Evolutionary conservation across 805 yeast species (phyloP).

Genomic region (Pichia rugopelliculosa): DNA sequence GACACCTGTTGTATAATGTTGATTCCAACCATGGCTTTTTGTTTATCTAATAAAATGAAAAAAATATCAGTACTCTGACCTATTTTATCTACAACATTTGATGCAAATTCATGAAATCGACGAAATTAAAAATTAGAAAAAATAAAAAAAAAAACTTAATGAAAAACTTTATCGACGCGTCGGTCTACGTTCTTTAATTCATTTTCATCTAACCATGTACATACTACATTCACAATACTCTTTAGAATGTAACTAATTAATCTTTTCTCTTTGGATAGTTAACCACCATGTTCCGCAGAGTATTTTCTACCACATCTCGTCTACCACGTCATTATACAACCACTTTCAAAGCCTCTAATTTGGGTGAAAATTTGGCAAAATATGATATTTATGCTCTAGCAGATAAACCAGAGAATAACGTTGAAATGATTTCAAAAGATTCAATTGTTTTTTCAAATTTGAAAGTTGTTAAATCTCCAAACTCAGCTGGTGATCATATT

Average conservation of each 20-base stretch:
- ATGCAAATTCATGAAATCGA: no score
- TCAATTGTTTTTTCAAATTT: slow-evolving; percentile 56
- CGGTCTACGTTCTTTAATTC: background rate
- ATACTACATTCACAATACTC: no score
- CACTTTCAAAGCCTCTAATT: slow-evolving; percentile 28
- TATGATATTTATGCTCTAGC: slow-evolving; percentile 39
- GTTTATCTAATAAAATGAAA: background rate
- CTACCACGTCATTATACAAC: slow-evolving; percentile 17
- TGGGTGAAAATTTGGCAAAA: slow-evolving; percentile 33
- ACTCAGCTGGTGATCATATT: slow-evolving; percentile 30
- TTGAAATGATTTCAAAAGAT: slow-evolving; percentile 43
- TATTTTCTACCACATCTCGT: slow-evolving; percentile 5
- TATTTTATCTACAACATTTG: no score
- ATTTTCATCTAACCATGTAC: no score
- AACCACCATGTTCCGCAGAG: slow-evolving; percentile 1
- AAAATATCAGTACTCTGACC: no score
- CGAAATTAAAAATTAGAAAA: background rate
- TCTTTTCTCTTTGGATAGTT: no score
- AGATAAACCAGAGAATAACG: slow-evolving; percentile 40
- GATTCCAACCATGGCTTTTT: slow-evolving; percentile 31
- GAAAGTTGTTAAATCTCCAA: slow-evolving; percentile 38
- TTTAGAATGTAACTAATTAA: no score
- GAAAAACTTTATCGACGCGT: background rate
- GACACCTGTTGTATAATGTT: slow-evolving; percentile 55
- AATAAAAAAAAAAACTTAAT: background rate